A percentile compares a stretch with the other conserved stretches of the same genome.
Evolutionary conservation across 1,139 yeast genomes (phyloP).

Genomic region (Hemisphaericaspora xylanilytica): DNA sequence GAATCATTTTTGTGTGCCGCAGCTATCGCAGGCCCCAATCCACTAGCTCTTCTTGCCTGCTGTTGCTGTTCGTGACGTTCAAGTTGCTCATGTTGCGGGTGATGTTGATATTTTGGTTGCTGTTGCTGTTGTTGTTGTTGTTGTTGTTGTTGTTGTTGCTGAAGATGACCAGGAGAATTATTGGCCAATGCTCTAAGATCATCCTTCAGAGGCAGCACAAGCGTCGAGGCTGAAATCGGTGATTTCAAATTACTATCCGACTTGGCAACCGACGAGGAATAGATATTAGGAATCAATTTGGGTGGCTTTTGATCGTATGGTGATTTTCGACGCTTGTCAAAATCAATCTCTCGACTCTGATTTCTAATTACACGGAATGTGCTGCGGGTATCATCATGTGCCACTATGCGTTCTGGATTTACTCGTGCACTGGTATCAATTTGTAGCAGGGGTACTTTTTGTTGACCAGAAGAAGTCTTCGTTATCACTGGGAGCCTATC

Average conservation of each 20-base stretch:
- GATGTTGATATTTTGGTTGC: background rate
- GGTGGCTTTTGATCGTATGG: constrained; percentile 58
- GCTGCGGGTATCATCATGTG: constrained; percentile 17
- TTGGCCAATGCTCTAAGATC: constrained; percentile 12
- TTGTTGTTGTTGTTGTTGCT: background rate
- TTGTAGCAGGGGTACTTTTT: constrained; percentile 26
- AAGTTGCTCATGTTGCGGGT: background rate
- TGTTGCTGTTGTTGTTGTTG: constrained; percentile 2
- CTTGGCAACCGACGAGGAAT: constrained; percentile 41
- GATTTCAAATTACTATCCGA: constrained; percentile 21
- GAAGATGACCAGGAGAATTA: constrained; percentile 5
- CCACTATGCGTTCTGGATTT: constrained; percentile 9
- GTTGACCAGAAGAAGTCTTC: background rate
- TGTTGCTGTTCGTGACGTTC: background rate
- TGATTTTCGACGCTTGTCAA: constrained; percentile 74
- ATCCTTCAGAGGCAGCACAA: constrained; percentile 30
- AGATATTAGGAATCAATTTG: constrained; percentile 42
- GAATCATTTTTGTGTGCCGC: background rate
- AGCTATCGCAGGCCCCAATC: background rate
- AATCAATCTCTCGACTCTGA: constrained; percentile 64
- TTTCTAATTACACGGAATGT: constrained; percentile 63
- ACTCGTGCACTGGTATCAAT: constrained; percentile 23
- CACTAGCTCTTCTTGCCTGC: background rate
- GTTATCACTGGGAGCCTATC: background rate
- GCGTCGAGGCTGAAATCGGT: constrained; percentile 41